Conservation (phyloP, 768 basidiomycete genomes). For the Suillus spraguei region DNA sequence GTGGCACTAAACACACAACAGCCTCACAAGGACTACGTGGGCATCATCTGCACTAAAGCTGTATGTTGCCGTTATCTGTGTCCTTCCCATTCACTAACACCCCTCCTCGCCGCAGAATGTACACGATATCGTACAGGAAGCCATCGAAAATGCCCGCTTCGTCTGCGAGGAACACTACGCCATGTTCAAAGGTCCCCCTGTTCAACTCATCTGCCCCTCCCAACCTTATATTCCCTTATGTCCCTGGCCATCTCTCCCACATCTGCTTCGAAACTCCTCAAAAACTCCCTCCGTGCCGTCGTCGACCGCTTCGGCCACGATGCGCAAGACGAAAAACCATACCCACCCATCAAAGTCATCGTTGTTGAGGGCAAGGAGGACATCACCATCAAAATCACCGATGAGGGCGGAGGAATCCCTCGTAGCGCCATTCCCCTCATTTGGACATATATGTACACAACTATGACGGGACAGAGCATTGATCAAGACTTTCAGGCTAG, state of each 20-base stretch:
- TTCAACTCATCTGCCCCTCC: conserved; percentile 94
- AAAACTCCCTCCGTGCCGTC: conserved; percentile 96
- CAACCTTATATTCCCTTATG: conserved; percentile 87
- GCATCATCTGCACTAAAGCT: conserved; percentile 94
- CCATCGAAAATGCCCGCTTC: conserved; percentile 95
- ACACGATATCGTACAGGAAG: conserved; percentile 97
- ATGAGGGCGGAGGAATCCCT: conserved; percentile 96
- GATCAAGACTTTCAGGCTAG: conserved; percentile 80
- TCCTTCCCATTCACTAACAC: conserved; percentile 9
- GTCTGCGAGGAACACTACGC: conserved; percentile 96
- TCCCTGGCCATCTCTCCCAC: conserved; percentile 95
- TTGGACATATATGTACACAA: conserved; percentile 99
- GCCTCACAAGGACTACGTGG: conserved; percentile 90
- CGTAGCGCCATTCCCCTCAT: conserved; percentile 86
- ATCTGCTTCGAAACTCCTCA: conserved; percentile 96
- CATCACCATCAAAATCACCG: conserved; percentile 98
- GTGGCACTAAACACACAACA: conserved; percentile 93
- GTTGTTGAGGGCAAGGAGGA: conserved; percentile 98
- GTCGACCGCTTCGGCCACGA: conserved; percentile 91
- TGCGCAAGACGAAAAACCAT: conserved; percentile 24
- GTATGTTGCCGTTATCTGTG: conserved; percentile 45
- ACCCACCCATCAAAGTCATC: conserved; percentile 91
- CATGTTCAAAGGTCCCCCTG: conserved; percentile 94
- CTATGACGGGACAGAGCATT: conserved; percentile 70
- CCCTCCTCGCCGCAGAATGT: conserved; percentile 61